Percentiles rank a stretch among this genome's conserved stretches.
Conservation (phyloP, 768 basidiomycete species). For the Pluteus cervinus region DNA sequence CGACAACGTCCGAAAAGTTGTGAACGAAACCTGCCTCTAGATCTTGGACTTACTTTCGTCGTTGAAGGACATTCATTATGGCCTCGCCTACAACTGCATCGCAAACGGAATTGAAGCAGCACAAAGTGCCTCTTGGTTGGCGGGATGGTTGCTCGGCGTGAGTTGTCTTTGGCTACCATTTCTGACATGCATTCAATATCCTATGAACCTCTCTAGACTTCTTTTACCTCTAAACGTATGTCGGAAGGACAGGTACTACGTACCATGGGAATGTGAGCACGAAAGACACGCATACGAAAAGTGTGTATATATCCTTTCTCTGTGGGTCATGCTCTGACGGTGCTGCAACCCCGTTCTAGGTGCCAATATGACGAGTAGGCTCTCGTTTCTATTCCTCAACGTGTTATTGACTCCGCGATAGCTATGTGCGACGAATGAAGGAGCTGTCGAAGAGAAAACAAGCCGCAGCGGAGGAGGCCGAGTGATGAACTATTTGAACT, state of each 20-base stretch:
- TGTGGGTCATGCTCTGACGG: neutral
- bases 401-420: slow-evolving; percentile 21
- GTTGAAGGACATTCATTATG: slow-evolving; percentile 32
- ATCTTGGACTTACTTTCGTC: neutral
- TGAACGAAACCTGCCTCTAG: too few species aligned
- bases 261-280: slow-evolving; percentile 93
- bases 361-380: slow-evolving; percentile 94
- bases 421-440: slow-evolving; percentile 88
- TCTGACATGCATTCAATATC: neutral
- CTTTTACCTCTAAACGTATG: slow-evolving; percentile 86
- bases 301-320: slow-evolving; percentile 33
- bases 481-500: too few species aligned
- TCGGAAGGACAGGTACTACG: slow-evolving; percentile 67
- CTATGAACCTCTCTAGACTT: slow-evolving; percentile 39
- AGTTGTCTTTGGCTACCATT: slow-evolving; percentile 26
- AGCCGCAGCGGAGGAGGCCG: slow-evolving; percentile 31
- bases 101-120: slow-evolving; percentile 72
- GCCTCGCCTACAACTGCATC: slow-evolving; percentile 75
- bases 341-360: slow-evolving; percentile 36
- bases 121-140: slow-evolving; percentile 75
- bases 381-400: too few species aligned
- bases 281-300: slow-evolving; percentile 84
- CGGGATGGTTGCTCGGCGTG: slow-evolving; percentile 90
- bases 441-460: slow-evolving; percentile 67
- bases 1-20: too few species aligned